Evolutionary conservation across 495 filamentous ascomycete genomes (phyloP).

Genomic region (Daldinia caldariorum): DNA sequence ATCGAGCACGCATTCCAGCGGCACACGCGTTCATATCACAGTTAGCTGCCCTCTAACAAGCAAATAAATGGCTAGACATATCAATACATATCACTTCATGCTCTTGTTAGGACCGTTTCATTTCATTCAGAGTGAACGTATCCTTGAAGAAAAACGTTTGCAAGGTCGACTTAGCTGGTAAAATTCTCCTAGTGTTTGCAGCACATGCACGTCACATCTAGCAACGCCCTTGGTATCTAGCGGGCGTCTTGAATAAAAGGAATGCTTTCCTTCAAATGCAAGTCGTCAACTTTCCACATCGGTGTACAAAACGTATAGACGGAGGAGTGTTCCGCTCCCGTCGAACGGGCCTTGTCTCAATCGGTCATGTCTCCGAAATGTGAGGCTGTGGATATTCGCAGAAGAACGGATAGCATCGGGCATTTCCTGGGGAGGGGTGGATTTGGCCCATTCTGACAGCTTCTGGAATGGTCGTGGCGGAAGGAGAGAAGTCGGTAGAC

Average conservation of each 20-base stretch:
- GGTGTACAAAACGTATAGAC: constrained; percentile 2
- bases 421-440: not conserved
- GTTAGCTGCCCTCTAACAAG: not conserved
- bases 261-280: not conserved
- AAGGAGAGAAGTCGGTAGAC: constrained; percentile 10
- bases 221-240: not conserved
- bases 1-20: constrained; percentile 27
- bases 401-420: constrained; percentile 36
- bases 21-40: constrained; percentile 6
- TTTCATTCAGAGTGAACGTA: not conserved
- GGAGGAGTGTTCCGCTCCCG: constrained; percentile 30
- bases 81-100: not conserved
- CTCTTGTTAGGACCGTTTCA: not conserved
- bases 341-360: constrained; percentile 16
- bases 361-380: constrained; percentile 16
- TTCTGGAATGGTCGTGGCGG: constrained; percentile 27
- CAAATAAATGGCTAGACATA: not conserved
- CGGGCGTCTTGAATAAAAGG: not conserved
- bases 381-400: constrained; percentile 12
- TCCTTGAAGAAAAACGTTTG: too few species aligned
- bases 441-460: constrained; percentile 10
- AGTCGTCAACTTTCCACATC: not conserved
- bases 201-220: not conserved
- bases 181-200: not conserved
- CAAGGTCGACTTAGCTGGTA: not conserved